Evolutionary conservation across 164 flowering plant genomes (phyloP).

Genomic region (Macadamia integrifolia): DNA sequence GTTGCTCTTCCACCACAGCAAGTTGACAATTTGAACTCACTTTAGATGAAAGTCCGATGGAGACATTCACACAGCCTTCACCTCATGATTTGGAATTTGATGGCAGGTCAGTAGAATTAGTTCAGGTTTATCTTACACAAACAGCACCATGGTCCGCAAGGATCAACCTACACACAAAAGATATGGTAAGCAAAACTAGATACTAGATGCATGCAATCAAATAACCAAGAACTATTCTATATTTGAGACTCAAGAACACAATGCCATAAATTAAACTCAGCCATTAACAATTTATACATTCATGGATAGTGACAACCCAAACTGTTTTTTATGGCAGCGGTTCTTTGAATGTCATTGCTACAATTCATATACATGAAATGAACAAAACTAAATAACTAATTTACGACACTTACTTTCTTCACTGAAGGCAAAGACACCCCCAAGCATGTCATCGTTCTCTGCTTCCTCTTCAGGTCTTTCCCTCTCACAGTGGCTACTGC

Average conservation of each 20-base stretch:
- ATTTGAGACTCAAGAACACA: background rate
- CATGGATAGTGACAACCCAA: background rate
- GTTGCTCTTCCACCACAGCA: background rate
- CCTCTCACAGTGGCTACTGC: slow-evolving; percentile 47
- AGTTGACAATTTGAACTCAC: background rate
- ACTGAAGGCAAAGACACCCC: slow-evolving; percentile 72
- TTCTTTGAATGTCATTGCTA: background rate
- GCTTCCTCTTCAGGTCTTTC: slow-evolving; percentile 67
- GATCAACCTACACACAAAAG: slow-evolving; percentile 24
- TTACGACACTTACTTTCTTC: slow-evolving; percentile 49
- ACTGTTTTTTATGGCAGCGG: background rate
- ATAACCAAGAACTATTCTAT: background rate
- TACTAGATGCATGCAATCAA: background rate
- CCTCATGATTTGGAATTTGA: slow-evolving; percentile 1
- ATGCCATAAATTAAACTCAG: background rate
- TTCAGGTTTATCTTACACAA: background rate
- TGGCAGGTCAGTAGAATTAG: background rate
- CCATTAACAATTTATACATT: background rate
- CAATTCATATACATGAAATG: background rate
- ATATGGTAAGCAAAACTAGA: background rate
- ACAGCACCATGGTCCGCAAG: background rate
- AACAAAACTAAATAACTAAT: background rate
- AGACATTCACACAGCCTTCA: background rate
- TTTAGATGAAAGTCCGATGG: slow-evolving; percentile 1
- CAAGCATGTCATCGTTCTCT: slow-evolving; percentile 68